Conservation (phyloP, 208 protist genomes). For the Vickermania spadyakhi region DNA sequence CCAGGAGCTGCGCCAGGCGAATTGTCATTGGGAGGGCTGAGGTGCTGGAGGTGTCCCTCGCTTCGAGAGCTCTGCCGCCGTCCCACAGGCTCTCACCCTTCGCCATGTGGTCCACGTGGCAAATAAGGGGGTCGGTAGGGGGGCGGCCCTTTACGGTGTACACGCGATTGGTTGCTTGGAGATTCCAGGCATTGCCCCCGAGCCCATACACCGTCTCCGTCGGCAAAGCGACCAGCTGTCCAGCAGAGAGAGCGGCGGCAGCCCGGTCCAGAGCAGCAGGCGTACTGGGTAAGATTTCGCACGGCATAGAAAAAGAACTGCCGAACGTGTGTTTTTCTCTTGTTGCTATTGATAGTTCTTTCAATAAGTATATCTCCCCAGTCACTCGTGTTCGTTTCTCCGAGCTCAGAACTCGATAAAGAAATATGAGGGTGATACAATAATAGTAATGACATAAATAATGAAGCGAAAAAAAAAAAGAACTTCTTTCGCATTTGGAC, state of each 20-base stretch:
- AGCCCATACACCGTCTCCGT: constrained; percentile 99
- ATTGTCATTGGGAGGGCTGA: constrained; percentile 22
- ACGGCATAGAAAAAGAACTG: constrained; percentile 1
- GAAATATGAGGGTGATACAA: no score
- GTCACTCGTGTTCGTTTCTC: no score
- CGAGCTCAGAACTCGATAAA: no score
- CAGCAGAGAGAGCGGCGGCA: constrained; percentile 31
- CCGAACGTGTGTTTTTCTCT: no score
- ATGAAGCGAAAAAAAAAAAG: no score
- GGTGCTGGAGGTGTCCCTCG: not conserved
- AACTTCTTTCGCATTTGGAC: no score
- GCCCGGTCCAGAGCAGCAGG: constrained; percentile 30
- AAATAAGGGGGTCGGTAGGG: constrained; percentile 94
- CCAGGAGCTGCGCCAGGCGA: constrained; percentile 49
- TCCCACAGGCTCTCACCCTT: constrained; percentile 66
- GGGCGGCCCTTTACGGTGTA: constrained; percentile 96
- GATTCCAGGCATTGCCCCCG: constrained; percentile 90
- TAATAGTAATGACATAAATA: no score
- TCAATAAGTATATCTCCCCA: no score
- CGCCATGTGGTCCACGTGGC: constrained; percentile 79
- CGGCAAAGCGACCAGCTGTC: constrained; percentile 93
- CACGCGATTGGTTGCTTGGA: constrained; percentile 76
- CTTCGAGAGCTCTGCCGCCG: no score
- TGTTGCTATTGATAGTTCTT: no score
- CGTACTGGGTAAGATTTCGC: constrained; percentile 2